A percentile compares a stretch with the other conserved stretches of the same genome.
These are phyloP conservation scores for Lachnellula suecica DNA, from an alignment of 2,329 filamentous ascomycete species.

Conservation along the genomic window DNA sequence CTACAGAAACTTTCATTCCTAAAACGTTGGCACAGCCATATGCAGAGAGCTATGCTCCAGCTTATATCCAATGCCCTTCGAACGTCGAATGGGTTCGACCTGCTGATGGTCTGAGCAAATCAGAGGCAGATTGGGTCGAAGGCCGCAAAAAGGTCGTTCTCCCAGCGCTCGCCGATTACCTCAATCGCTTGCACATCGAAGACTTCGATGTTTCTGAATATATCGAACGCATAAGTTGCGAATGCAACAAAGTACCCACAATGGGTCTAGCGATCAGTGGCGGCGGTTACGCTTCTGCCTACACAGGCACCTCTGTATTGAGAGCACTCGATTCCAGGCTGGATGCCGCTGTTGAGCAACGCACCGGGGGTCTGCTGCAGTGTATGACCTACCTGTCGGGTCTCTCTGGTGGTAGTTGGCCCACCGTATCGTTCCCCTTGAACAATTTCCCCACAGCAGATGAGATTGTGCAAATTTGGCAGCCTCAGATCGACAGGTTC, in stretches of 20 bases:
- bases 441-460: conserved; percentile 14
- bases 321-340: conserved; percentile 12
- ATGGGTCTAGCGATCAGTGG: conserved; percentile 14
- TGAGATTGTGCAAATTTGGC: conserved; percentile 7
- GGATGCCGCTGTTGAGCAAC: conserved; percentile 7
- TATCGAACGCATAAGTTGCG: neutral
- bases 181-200: conserved; percentile 7
- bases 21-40: too few relatives aligned
- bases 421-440: conserved; percentile 6
- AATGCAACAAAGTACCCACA: conserved; percentile 11
- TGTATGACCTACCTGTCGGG: conserved; percentile 14
- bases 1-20: too few relatives aligned
- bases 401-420: conserved; percentile 15
- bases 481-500: too few relatives aligned
- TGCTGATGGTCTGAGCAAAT: conserved; percentile 2
- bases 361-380: conserved; percentile 14
- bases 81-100: conserved; percentile 3
- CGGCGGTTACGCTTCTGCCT: conserved; percentile 13
- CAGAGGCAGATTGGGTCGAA: conserved; percentile 9
- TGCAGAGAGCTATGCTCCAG: conserved; percentile 7
- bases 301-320: conserved; percentile 11
- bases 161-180: conserved; percentile 8
- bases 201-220: conserved; percentile 9
- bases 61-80: conserved; percentile 1
- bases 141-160: conserved; percentile 9